Base-by-base conservation (phyloP, 139 green algal genomes). In the Tetratostichococcus sp. region DNA sequence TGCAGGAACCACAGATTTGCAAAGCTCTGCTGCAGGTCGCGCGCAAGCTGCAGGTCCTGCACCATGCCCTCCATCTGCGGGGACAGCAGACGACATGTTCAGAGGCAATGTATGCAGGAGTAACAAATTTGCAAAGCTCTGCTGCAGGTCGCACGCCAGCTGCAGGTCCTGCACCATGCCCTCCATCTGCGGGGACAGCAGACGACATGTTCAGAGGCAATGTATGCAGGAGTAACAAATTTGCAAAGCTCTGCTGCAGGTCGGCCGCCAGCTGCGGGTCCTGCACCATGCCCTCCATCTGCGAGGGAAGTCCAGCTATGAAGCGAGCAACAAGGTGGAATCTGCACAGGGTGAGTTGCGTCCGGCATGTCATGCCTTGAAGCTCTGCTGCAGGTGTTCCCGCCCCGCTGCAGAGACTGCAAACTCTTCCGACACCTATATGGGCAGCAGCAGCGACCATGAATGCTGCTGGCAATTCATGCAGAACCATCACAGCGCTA, bases 11-110 rank as follows among this genome's bases (percentile, higher is more conserved):
- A 21, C 8, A 50, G 39, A 50, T 50, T 6, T 50, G 39, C 82
- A 77, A 96, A 97, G 30, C 84, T 66, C 43, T 84, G 73, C 81
- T 98, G 89, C 83, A 97, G 95, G 76, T 98, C 95, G 22, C 89
- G 84, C 11, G 94, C 94, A 30, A 92, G 73, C 68, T 85, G 85
- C 70, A 93, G 75, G 73, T 93, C 89, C 28, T 33, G 83, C 67
- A 93, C 84, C 89, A 93, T 93, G 42, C 87, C 88, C 78, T 93
- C 89, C 89, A 93, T 93, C 81, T 83, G 78, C 78, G 76, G 1
- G 1, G 0, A 5, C 30, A 43, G 1, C 16, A 22, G 1, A 14
- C 1, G 23, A 69, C 21, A 28, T 31, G 62, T 34, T 31, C 22
- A 14, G 21, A 69, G 4, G 21, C 30, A 35, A 19, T 25, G 30